Evolutionary conservation across 345 rosid species (phyloP).

Genomic region (Xanthoceras sorbifolium): DNA sequence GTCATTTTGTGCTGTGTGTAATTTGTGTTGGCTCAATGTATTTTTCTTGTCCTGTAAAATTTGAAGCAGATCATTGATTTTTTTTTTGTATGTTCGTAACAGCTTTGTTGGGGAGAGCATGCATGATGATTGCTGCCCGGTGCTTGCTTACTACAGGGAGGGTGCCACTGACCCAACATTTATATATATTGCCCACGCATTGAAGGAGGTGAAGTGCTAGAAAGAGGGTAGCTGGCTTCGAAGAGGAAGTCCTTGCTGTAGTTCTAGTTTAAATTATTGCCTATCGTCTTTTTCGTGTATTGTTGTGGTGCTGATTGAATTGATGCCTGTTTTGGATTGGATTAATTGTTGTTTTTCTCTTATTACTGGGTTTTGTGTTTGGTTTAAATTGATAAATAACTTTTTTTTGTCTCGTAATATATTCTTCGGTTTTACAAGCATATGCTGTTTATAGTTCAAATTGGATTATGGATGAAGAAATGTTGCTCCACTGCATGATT

Average conservation of each 20-base stretch:
- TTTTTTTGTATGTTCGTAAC: constrained; percentile 10
- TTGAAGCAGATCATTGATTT: neutral
- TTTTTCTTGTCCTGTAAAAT: neutral
- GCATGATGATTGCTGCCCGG: constrained; percentile 70
- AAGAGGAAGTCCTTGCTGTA: constrained; percentile 22
- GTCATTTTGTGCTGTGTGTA: neutral
- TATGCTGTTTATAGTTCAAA: neutral
- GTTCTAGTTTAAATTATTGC: constrained; percentile 22
- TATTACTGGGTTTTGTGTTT: neutral
- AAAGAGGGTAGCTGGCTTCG: constrained; percentile 17
- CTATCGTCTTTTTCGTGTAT: neutral
- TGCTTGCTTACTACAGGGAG: constrained; percentile 95
- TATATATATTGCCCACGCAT: constrained; percentile 75
- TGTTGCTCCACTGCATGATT: no score
- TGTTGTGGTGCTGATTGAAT: constrained; percentile 12
- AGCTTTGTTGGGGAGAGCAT: constrained; percentile 98
- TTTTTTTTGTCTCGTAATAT: neutral
- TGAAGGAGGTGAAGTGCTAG: constrained; percentile 97
- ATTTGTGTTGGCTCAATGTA: neutral
- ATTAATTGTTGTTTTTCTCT: neutral
- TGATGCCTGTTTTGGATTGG: neutral
- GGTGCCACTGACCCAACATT: constrained; percentile 94
- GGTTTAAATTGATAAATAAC: neutral
- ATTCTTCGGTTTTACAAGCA: neutral
- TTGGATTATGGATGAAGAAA: neutral